Evolutionary conservation across 306 rosid species (phyloP).

Genomic region (Coriaria nepalensis): DNA sequence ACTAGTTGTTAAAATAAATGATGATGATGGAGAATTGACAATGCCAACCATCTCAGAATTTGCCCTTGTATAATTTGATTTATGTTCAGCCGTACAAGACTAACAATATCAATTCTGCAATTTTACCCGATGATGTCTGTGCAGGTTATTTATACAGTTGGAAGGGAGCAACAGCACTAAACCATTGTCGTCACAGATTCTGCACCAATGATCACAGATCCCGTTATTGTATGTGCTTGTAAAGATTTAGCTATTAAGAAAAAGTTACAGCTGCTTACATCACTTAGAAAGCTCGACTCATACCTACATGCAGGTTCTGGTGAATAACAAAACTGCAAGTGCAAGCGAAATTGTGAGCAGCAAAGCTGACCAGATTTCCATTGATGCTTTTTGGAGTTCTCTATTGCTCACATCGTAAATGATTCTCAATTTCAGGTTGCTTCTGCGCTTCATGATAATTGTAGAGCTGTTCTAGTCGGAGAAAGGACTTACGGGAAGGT

Average conservation of each 20-base stretch:
- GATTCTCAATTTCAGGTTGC: conserved; percentile 70
- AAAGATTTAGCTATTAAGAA: conserved; percentile 7
- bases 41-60: too few relatives aligned
- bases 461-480: conserved; percentile 94
- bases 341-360: conserved; percentile 94
- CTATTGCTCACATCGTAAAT: conserved; percentile 6
- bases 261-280: conserved; percentile 9
- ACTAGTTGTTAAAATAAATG: too few relatives aligned
- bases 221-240: conserved; percentile 50
- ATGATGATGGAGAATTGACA: too few relatives aligned
- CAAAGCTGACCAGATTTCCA: conserved; percentile 14
- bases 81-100: neutral
- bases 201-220: conserved; percentile 60
- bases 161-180: conserved; percentile 78
- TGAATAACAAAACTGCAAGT: conserved; percentile 86
- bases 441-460: conserved; percentile 90
- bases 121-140: conserved; percentile 17
- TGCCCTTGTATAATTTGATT: too few relatives aligned
- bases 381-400: conserved; percentile 13
- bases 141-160: conserved; percentile 90
- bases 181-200: conserved; percentile 50
- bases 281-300: conserved; percentile 19
- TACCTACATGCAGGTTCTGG: conserved; percentile 57
- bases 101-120: conserved; percentile 2
- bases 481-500: conserved; percentile 95